phyloP scores from a whole-genome alignment of 2,329 filamentous ascomycete genomes.

The Aspergillus uvarum region DNA sequence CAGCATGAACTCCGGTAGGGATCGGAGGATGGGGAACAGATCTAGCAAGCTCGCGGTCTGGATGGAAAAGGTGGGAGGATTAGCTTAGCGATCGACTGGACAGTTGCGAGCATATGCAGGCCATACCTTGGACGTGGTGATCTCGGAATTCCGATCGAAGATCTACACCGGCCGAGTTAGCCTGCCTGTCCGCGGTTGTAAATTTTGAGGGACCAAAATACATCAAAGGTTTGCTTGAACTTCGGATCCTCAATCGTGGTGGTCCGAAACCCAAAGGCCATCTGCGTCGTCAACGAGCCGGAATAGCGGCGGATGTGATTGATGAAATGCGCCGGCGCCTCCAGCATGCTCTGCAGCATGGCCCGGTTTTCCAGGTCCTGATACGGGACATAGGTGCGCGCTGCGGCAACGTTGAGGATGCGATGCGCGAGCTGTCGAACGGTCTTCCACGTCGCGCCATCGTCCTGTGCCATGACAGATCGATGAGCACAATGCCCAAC shows the following conservation, averaged over 20 bases:
- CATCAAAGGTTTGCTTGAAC: conserved; percentile 46
- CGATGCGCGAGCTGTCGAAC: conserved; percentile 43
- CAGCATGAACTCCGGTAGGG: no score
- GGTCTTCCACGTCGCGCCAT: neutral
- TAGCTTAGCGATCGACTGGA: no score
- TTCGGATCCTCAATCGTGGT: conserved; percentile 43
- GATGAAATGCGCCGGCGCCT: conserved; percentile 43
- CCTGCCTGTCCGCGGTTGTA: no score
- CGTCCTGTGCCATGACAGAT: neutral
- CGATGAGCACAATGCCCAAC: no score
- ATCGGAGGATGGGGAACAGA: no score
- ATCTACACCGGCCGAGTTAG: no score
- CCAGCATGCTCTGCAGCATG: conserved; percentile 51
- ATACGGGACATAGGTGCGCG: conserved; percentile 54
- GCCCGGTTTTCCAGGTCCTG: conserved; percentile 58
- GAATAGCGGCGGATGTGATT: conserved; percentile 51
- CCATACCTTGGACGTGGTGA: no score
- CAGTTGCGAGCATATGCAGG: no score
- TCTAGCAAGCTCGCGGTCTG: no score
- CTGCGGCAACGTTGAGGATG: conserved; percentile 49
- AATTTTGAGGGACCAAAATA: no score
- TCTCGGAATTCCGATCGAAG: no score
- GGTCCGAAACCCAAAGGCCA: conserved; percentile 52
- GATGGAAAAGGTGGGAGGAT: no score
- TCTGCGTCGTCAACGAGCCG: conserved; percentile 51